phyloP scores from a whole-genome alignment of 306 rosid genomes.

The Betula pendula region DNA sequence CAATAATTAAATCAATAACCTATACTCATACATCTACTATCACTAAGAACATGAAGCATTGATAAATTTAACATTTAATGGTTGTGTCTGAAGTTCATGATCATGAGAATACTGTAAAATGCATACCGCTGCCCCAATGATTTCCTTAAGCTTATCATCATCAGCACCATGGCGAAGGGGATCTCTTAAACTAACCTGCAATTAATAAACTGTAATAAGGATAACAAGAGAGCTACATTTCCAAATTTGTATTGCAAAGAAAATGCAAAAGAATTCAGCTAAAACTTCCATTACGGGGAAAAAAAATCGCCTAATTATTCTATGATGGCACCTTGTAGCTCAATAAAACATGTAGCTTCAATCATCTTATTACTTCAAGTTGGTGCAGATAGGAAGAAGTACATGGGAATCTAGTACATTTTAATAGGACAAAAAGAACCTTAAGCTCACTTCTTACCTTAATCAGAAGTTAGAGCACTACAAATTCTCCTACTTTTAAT shows the following conservation, averaged over 20 bases:
- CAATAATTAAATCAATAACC: not conserved
- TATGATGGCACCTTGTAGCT: not conserved
- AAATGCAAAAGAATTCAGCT: not conserved
- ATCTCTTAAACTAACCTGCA: constrained; percentile 91
- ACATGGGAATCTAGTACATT: not conserved
- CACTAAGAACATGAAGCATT: not conserved
- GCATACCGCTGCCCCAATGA: constrained; percentile 84
- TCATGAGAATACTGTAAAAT: constrained; percentile 11
- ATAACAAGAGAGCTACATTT: constrained; percentile 11
- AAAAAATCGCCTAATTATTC: not conserved
- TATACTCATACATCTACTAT: not conserved
- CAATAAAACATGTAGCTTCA: not conserved
- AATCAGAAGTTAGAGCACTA: not conserved
- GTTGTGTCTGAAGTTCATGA: constrained; percentile 16
- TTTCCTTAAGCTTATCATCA: constrained; percentile 66
- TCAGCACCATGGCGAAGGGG: constrained; percentile 77
- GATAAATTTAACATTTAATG: not conserved
- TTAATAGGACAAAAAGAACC: not conserved
- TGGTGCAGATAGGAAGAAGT: not conserved
- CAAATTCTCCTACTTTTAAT: not conserved
- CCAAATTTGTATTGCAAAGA: not conserved
- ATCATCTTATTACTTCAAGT: not conserved
- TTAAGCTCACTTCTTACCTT: not conserved
- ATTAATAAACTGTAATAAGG: constrained; percentile 7
- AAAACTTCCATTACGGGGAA: not conserved